Base-by-base conservation (phyloP, 129 eudicot genomes). In the Saussurea involucrata region DNA sequence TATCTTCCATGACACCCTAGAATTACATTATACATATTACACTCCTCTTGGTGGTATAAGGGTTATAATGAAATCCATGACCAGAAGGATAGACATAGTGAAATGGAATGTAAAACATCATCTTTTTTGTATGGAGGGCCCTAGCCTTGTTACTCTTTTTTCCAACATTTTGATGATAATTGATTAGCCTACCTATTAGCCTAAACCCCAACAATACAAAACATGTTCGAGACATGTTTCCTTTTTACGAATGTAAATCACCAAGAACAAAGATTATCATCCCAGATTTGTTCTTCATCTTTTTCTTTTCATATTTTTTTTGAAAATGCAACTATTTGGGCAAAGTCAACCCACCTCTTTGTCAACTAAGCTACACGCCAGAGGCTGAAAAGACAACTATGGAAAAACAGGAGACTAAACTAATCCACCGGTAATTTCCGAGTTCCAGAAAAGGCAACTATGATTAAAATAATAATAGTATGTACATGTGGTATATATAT, bases 161-260 rank as follows among this genome's bases (percentile, higher is more conserved):
- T 0, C 60, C 37, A 71, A 71, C 75, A 71, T 71, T 71, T 49
- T 28, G 63, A 24, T 24, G 76, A 40, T n/a, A 72, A 53, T 27
- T 53, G n/a, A n/a, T 53, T 40, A 72, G 15, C 44, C 66, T 46
- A 11, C 44, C 66, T 46, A 72, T 46, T 27, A 8, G 63, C 22
- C 4, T 27, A 71, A 71, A 24, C 40, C 64, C 75, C 75, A 53
- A 72, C 36, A 49, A 29, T 4, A 3, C 42, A 72, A 72, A 72
- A 72, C 76, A 72, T 72, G 76, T 72, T 72, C 53, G 66, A 72
- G 76, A 72, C 76, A 72, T 72, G 76, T 53, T 72, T 72, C 27
- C 3, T 72, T 72, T 49, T 29, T 24, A 53, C 28, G 20, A 15
- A 49, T 53, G 3, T n/a, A 34, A 25, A 27, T 9, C n/a, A 53